Percentiles rank a stretch among this genome's conserved stretches.
phyloP scores from a whole-genome alignment of 2,329 filamentous ascomycete species.

The Aspergillus sp. region DNA sequence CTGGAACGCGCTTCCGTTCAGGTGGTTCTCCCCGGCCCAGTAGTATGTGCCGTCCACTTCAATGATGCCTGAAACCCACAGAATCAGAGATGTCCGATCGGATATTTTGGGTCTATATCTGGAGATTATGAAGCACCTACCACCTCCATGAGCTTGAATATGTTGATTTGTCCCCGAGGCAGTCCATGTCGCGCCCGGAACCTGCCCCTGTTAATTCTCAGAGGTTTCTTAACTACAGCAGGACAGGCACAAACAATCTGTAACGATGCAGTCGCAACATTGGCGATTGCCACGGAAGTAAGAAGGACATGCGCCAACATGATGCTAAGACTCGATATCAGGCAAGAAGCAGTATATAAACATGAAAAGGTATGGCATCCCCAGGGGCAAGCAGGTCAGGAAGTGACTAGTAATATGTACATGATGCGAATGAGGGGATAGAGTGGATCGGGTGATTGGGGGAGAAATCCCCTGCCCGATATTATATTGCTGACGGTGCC shows the following conservation, averaged over 20 bases:
- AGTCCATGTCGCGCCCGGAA: slow-evolving; percentile 53
- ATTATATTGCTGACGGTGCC: neutral
- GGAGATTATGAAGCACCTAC: slow-evolving; percentile 28
- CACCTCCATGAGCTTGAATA: slow-evolving; percentile 67
- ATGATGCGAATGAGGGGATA: neutral
- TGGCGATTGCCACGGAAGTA: neutral
- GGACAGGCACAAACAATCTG: slow-evolving; percentile 6
- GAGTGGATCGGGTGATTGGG: neutral
- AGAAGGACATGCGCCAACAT: neutral
- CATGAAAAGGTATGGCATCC: neutral
- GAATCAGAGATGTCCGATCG: too few relatives aligned
- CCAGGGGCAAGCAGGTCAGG: neutral
- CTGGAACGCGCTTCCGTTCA: slow-evolving; percentile 61
- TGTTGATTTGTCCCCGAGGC: slow-evolving; percentile 52
- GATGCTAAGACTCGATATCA: neutral
- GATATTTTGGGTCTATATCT: too few relatives aligned
- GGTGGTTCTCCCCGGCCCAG: slow-evolving; percentile 70
- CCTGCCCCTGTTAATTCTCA: slow-evolving; percentile 8
- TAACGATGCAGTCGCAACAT: slow-evolving; percentile 1
- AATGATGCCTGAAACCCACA: slow-evolving; percentile 45
- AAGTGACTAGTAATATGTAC: neutral
- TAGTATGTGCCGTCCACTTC: slow-evolving; percentile 62
- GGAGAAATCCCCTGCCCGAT: neutral
- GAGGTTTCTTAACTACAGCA: too few relatives aligned
- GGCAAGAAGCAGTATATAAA: neutral